A percentile compares a stretch with the other conserved stretches of the same genome.
phyloP scores from a whole-genome alignment of 2,329 filamentous ascomycete genomes.

The Cercospora citrullina region DNA sequence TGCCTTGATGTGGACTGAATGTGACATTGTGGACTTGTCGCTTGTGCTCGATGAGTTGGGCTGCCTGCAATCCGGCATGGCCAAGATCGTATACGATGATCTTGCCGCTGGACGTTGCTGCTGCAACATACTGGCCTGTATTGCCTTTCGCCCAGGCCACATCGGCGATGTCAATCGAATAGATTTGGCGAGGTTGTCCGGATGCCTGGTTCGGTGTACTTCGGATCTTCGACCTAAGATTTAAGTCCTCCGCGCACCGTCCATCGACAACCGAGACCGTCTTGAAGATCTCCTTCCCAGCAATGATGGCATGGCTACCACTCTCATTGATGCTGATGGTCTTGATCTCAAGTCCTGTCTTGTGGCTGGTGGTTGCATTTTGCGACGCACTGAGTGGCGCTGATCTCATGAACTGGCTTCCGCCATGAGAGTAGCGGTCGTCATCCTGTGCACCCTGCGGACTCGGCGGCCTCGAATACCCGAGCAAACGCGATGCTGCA shows the following conservation, averaged over 20 bases:
- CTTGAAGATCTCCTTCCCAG: constrained; percentile 66
- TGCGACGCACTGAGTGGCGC: constrained; percentile 35
- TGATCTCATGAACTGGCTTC: constrained; percentile 27
- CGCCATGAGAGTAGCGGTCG: constrained; percentile 28
- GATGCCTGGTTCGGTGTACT: constrained; percentile 56
- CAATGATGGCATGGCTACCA: constrained; percentile 63
- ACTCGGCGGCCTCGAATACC: constrained; percentile 34
- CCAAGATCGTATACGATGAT: constrained; percentile 66
- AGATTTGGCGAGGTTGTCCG: constrained; percentile 46
- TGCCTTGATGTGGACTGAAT: constrained; percentile 63
- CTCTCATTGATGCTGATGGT: constrained; percentile 64
- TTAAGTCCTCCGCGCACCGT: constrained; percentile 62
- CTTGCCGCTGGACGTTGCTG: constrained; percentile 64
- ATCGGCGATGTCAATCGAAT: constrained; percentile 62
- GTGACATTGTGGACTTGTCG: constrained; percentile 66
- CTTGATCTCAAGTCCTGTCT: constrained; percentile 64
- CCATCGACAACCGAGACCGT: constrained; percentile 59
- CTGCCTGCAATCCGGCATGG: constrained; percentile 60
- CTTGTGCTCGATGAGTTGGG: constrained; percentile 63
- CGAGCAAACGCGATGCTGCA: constrained; percentile 36
- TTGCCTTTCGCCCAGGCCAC: constrained; percentile 67
- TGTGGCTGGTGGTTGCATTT: constrained; percentile 60
- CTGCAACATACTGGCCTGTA: constrained; percentile 61
- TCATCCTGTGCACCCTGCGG: constrained; percentile 24
- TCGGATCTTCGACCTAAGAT: constrained; percentile 61